Base-by-base conservation (phyloP, 306 rosid genomes). In the Trifolium pratense region DNA sequence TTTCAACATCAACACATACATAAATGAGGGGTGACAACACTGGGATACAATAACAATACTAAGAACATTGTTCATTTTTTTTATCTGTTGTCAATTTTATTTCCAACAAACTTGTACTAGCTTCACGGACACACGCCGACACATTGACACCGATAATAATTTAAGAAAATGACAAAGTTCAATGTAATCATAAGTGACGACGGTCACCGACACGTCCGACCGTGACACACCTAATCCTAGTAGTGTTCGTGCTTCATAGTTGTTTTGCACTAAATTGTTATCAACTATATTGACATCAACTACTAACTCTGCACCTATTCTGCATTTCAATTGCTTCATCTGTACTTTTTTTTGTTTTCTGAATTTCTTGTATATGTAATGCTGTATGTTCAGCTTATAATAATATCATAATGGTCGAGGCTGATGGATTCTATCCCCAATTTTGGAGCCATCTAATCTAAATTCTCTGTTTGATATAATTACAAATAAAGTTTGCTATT, bases 301-400 rank as follows among this genome's bases (percentile, higher is more conserved):
- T 17, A 51, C 58, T 17, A 52, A 52, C 58, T 52, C 58, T 52
- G 26, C 32, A 25, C 29, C 39, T 42, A 40, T 66, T 66, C 21
- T 15, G 6, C 56, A 57, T 66, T 64, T 29, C 42, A 56, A 53
- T 53, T 11, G 58, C 10, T 55, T 55, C 25, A 66, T 75, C 39
- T 39, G 42, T 10, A 7, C 29, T 9, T 15, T 25, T 56, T 5
- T n/a, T n/a, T n/a, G n/a, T n/a, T n/a, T 17, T 53, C 20, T 18
- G 32, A 23, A 39, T 71, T 45, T 11, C 15, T 48, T 49, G 5
- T 16, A 6, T 49, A 16, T 49, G 56, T 10, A 49, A 49, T 16
- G 17, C 56, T 49, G 9, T 48, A 8, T 29, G 32, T 29, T 29
- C 55, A 2, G 9, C 55, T 29, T 29, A 29, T 29, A 29, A 4